Evolutionary conservation across 1,139 yeast genomes (phyloP), one percentile per base, ranked within the genome.

Genomic region (Pichia sp.): DNA sequence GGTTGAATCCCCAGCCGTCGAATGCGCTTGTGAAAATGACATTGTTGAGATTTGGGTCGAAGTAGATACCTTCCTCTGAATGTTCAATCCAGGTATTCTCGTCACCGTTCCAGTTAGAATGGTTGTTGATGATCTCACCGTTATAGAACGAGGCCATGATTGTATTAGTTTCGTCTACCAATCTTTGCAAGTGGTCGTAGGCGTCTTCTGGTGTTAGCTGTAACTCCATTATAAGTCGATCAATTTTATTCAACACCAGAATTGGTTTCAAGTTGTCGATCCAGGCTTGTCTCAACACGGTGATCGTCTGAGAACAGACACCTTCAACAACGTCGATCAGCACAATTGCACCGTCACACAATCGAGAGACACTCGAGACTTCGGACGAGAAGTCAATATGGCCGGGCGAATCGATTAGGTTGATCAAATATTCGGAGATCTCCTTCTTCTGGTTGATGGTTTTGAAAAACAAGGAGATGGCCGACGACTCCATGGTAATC

Each of bases 251-350:
- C 64, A 95, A 73, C n/a, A 95, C 97, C 56, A 95, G 76, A 5
- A 95, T 74, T 1, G 98, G 97, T 67, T 85, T 89, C 62, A 95
- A 74, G 62, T 88, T 85, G 67, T 95, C 99, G 5, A 86, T 81
- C 98, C 99, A 93, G 55, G 97, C 90, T 69, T 95, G 99, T 65
- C 98, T 80, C 57, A 95, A 75, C 1, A 95, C 99, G 30, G 95
- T 92, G 8, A 93, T 89, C 0, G 99, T 95, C 68, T 93, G 99
- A 0, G 97, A 90, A 66, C 98, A 90, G 0, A 95, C 98, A 36
- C 99, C 99, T 72, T 95, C 99, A 3, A 95, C 97, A 2, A 89
- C 98, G 70, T 93, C 99, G 1, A 95, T 97, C 23, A 95, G 75
- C 0, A 95, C 95, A 5, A 95, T 86, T 0, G 98, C 97, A 41